Base-by-base conservation (phyloP, 768 basidiomycete species). In the Kwoniella botswanensis region DNA sequence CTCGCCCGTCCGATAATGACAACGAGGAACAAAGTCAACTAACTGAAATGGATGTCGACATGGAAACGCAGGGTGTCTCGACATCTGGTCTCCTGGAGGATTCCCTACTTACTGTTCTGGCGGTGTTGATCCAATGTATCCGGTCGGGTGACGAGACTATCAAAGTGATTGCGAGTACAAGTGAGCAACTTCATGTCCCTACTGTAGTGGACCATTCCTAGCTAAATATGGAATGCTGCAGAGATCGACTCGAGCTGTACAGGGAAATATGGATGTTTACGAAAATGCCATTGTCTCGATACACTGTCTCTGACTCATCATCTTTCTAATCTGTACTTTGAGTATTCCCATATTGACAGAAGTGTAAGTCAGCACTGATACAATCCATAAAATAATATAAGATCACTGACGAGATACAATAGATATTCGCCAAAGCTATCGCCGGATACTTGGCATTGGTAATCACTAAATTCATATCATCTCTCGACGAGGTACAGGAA, bases 381-480 rank as follows among this genome's bases (percentile, higher is more conserved):
- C 10, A 11, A 41, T 41, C 12, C 6, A 41, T 4, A 1, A 21
- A 13, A 9, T 13, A 29, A 35, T 18, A 29, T 17, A 26, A 21
- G n/a, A 10, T 18, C 17, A 41, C 21, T 58, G 15, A 15, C 17
- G 52, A 55, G 7, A 13, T 55, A 41, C 21, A 2, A 35, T 22
- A 71, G 71, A 52, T 66, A 9, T 44, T 41, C 24, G 41, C 65
- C 15, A 26, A 29, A 7, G 60, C 71, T 6, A 24, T 68, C 12
- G 50, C 73, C 9, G 73, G 73, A 11, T 70, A 74, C 61, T 57
- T 71, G 13, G 73, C 70, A 17, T 67, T 74, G 10, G 58, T 74
- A 12, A 44, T 71, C 18, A 43, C 58, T 0, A 67, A 59, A 35
- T 15, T 69, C 21, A 24, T 67, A 4, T 44, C 54, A 7, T 43